phyloP scores from a whole-genome alignment of 495 filamentous ascomycete genomes.

The Tuber aestivum region DNA sequence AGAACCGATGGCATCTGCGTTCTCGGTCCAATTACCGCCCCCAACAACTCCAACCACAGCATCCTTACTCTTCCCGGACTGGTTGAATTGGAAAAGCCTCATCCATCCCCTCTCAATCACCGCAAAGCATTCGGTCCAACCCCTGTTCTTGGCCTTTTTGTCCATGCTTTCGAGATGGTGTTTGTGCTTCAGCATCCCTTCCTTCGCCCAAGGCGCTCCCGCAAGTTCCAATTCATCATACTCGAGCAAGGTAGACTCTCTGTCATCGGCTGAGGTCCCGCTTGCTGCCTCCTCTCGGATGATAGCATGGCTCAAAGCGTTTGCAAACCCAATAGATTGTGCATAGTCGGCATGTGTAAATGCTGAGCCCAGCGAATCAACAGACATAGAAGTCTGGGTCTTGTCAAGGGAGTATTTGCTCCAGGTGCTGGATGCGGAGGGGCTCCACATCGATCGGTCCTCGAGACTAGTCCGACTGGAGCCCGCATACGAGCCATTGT shows the following conservation, averaged over 20 bases:
- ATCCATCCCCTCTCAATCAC: constrained; percentile 95
- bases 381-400: constrained; percentile 81
- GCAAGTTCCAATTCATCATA: constrained; percentile 75
- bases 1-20: constrained; percentile 76
- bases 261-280: constrained; percentile 51
- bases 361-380: constrained; percentile 77
- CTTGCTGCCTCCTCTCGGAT: constrained; percentile 78
- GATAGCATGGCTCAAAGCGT: constrained; percentile 92
- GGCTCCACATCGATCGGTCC: constrained; percentile 87
- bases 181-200: constrained; percentile 92
- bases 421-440: constrained; percentile 83
- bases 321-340: constrained; percentile 95
- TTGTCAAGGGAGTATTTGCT: constrained; percentile 88
- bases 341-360: constrained; percentile 79
- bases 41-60: constrained; percentile 67
- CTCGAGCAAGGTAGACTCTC: constrained; percentile 67
- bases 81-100: constrained; percentile 85
- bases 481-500: constrained; percentile 71
- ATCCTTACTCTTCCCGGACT: constrained; percentile 60
- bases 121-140: constrained; percentile 95
- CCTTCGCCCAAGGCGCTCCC: constrained; percentile 95
- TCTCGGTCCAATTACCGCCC: constrained; percentile 95
- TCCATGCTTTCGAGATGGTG: constrained; percentile 85
- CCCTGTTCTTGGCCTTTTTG: constrained; percentile 84
- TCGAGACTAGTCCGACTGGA: constrained; percentile 92